Evolutionary conservation across 2,329 filamentous ascomycete genomes (phyloP), one percentile per base, ranked within the genome.

Genomic region (Diplodia sapinea): DNA sequence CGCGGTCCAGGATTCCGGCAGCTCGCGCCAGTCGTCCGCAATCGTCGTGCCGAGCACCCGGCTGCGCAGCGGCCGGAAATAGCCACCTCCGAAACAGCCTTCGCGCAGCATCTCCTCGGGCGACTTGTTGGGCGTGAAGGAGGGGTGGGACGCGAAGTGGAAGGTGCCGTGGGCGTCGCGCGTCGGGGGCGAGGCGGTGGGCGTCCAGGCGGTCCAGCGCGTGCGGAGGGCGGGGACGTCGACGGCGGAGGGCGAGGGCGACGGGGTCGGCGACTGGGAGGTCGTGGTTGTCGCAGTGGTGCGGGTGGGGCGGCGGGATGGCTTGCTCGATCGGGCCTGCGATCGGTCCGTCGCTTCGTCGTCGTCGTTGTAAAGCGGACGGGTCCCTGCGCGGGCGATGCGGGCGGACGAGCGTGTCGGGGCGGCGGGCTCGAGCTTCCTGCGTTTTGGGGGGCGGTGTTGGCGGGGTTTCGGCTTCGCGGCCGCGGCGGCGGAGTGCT

Each of bases 51-150:
- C 75, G 0, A 86, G 77, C 12, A 75, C 78, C 20, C 76, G 74
- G 4, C 82, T 84, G 66, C 78, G 77, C 4, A 85, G 74, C 0
- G 83, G 82, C 0, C 84, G 80, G 75, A 82, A 86, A 71, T 85
- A 86, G 0, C 79, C 79, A 17, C 84, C 84, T 12, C 84, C 84
- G 70, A 86, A 86, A 66, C 79, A 80, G 55, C 84, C 84, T 74
- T 86, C 82, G 23, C 81, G 79, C 13, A 86, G 77, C 70, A 86
- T 82, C 66, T 82, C 82, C 65, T 81, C 79, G 4, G 84, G 84
- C 1, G 82, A 83, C 70, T 85, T 86, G 72, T 86, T 86, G 2
- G 84, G 84, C 1, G 73, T 78, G 72, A 86, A 86, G 31, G 70
- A 70, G 0, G 80, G 80, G 67, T 82, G 79, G 7, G 77, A 77